Conservation (phyloP, 164 flowering plant species). For the Euptelea pleiosperma region DNA sequence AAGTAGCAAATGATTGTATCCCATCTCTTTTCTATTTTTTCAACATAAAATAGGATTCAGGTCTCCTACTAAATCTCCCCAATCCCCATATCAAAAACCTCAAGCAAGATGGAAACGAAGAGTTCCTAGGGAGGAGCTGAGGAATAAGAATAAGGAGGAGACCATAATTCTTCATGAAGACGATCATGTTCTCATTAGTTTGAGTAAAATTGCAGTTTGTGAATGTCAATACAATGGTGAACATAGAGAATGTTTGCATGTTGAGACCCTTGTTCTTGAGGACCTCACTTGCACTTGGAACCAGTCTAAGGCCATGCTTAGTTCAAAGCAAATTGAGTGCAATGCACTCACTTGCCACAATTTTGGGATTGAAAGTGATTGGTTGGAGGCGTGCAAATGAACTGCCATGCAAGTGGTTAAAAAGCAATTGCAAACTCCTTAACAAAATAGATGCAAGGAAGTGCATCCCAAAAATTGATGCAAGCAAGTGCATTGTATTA, state of each 20-base stretch:
- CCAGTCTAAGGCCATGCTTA: too few relatives aligned
- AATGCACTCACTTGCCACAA: too few relatives aligned
- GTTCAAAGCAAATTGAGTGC: too few relatives aligned
- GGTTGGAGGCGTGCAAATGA: too few relatives aligned
- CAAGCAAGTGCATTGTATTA: too few relatives aligned
- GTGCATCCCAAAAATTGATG: too few relatives aligned
- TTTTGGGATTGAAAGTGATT: too few relatives aligned
- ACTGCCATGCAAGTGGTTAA: too few relatives aligned
- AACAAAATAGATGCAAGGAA: too few relatives aligned
- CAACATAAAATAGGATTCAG: conserved; percentile 31
- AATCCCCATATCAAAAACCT: conserved; percentile 34
- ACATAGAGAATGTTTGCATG: conserved; percentile 33
- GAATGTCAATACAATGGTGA: conserved; percentile 47
- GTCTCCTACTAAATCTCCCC: conserved; percentile 19
- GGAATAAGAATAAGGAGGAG: conserved; percentile 49
- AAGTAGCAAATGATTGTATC: conserved; percentile 42
- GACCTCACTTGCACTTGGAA: conserved; percentile 37
- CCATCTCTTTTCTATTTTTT: conserved; percentile 28
- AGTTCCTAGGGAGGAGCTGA: conserved; percentile 56
- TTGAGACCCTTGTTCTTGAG: conserved; percentile 37
- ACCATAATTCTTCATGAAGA: conserved; percentile 49
- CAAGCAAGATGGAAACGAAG: conserved; percentile 44
- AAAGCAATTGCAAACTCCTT: too few relatives aligned
- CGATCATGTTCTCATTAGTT: conserved; percentile 71
- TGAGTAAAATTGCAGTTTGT: conserved; percentile 61